Evolutionary conservation across 768 basidiomycete species (phyloP), one percentile per base, ranked within the genome.

Genomic region (Lactarius sanguifluus): DNA sequence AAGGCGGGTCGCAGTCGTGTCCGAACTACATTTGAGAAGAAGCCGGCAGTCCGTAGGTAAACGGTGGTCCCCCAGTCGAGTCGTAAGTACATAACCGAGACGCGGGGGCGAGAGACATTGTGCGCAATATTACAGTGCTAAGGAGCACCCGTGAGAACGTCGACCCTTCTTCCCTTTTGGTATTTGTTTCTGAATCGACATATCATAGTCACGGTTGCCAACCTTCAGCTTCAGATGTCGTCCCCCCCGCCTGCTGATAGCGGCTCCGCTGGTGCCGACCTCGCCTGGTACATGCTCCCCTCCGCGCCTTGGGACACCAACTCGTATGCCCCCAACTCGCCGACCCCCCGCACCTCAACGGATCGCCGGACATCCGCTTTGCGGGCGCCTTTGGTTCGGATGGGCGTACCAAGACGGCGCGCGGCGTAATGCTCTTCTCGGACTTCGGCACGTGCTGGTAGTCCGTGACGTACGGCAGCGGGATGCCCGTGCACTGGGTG

Each of bases 391-490:
- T 76, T 72, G 65, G 72, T 66, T 66, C 68, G 12, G 78, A 77
- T 16, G 65, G 65, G 7, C 28, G 15, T 2, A 73, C 68, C 32
- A 75, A 76, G 69, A 79, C 77, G 0, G 67, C 77, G 23, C 72
- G 71, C 52, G 76, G 77, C 52, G 80, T 80, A 9, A 75, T 79
- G 10, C 70, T 83, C 57, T 84, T 83, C 74, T 74, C 77, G 7
- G 84, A 85, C 68, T 78, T 84, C 61, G 82, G 81, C 71, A 70
- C 82, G 23, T 81, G 79, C 73, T 84, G 81, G 81, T 81, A 78
- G 68, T 74, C 73, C 54, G 79, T 84, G 57, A 72, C 76, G 7
- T 84, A 75, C 74, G 70, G 77, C 72, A 34, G 55, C 76, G 69
- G 58, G 68, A 23, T 66, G 13, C 75, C 77, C 36, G 73, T 74